Conservation (phyloP, 2,329 filamentous ascomycete species). For the Clarireedia paspali region DNA sequence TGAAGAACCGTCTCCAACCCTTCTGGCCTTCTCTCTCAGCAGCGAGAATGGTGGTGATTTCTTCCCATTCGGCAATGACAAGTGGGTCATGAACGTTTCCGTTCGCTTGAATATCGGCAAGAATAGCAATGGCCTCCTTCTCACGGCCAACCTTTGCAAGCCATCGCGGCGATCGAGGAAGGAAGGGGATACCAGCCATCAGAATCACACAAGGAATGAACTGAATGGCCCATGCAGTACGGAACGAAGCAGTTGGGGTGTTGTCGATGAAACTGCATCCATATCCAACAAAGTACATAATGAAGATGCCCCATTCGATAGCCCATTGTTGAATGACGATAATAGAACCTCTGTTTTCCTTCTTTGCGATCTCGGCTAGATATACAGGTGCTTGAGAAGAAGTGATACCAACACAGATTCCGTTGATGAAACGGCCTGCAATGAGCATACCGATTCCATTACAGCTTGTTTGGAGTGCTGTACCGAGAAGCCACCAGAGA, state of each 20-base stretch:
- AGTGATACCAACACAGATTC: constrained; percentile 56
- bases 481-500: constrained; percentile 11
- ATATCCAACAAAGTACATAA: constrained; percentile 59
- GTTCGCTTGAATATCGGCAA: constrained; percentile 49
- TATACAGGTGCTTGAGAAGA: constrained; percentile 61
- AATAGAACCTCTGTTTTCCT: constrained; percentile 49
- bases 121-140: constrained; percentile 37
- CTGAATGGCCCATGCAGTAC: constrained; percentile 42
- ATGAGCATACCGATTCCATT: constrained; percentile 38
- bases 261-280: constrained; percentile 31
- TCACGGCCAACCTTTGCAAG: constrained; percentile 40
- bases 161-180: constrained; percentile 45
- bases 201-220: constrained; percentile 38
- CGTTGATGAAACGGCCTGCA: constrained; percentile 51
- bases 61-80: constrained; percentile 50
- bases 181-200: constrained; percentile 34
- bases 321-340: constrained; percentile 67
- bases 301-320: constrained; percentile 55
- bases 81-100: constrained; percentile 46
- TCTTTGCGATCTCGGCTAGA: constrained; percentile 54
- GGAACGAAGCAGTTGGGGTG: constrained; percentile 39
- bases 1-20: constrained; percentile 34
- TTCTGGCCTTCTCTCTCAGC: constrained; percentile 21
- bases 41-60: constrained; percentile 37
- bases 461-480: constrained; percentile 6